Evolutionary conservation across 257 asterid genomes (phyloP).

Genomic region (Apocynum venetum): DNA sequence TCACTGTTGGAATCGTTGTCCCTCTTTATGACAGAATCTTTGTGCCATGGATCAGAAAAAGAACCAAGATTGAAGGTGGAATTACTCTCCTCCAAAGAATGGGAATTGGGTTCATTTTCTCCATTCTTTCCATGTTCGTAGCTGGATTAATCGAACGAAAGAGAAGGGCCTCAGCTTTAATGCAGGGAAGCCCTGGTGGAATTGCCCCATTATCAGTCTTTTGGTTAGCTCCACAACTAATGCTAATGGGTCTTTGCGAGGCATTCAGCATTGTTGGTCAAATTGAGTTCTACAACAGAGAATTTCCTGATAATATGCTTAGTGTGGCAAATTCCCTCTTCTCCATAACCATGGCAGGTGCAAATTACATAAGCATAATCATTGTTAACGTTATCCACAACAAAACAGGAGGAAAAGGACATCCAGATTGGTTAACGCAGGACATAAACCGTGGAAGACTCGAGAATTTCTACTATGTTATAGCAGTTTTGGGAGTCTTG

Average conservation of each 20-base stretch:
- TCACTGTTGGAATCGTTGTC: conserved; percentile 62
- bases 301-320: conserved; percentile 78
- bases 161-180: conserved; percentile 43
- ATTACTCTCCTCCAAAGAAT: conserved; percentile 74
- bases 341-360: conserved; percentile 59
- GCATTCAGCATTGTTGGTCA: conserved; percentile 81
- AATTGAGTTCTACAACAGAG: conserved; percentile 76
- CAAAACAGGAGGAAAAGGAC: conserved; percentile 45
- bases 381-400: conserved; percentile 65
- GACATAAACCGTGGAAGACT: conserved; percentile 58
- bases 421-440: conserved; percentile 71
- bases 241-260: conserved; percentile 86
- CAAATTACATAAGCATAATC: conserved; percentile 49
- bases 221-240: conserved; percentile 85
- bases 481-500: conserved; percentile 65
- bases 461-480: conserved; percentile 58
- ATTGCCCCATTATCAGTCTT: conserved; percentile 54
- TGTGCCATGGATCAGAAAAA: conserved; percentile 46
- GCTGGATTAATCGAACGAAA: conserved; percentile 58
- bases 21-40: conserved; percentile 66
- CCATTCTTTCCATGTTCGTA: conserved; percentile 59
- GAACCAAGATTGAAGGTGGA: conserved; percentile 62
- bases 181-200: conserved; percentile 33
- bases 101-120: conserved; percentile 70
- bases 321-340: conserved; percentile 83